Evolutionary conservation across 805 yeast species (phyloP).

Genomic region (Candida lessepsii): DNA sequence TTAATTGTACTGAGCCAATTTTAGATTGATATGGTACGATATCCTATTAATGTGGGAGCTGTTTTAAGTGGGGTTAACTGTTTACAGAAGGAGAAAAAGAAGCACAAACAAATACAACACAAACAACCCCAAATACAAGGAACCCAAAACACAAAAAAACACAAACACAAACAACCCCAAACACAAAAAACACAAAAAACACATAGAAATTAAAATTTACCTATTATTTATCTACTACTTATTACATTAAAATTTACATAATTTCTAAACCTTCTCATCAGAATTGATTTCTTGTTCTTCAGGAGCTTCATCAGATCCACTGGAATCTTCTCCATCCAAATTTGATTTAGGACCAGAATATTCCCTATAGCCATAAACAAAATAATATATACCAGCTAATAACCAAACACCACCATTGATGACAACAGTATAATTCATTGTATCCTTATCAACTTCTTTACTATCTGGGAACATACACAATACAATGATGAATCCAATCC

Average conservation of each 20-base stretch:
- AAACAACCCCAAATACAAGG: no score
- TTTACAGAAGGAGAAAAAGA: no score
- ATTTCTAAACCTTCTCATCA: constrained; percentile 1
- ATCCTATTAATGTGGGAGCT: constrained; percentile 9
- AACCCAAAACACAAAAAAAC: no score
- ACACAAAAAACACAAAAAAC: no score
- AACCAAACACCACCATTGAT: constrained; percentile 63
- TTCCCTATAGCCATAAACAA: constrained; percentile 49
- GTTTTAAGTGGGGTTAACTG: constrained; percentile 9
- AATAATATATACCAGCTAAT: constrained; percentile 51
- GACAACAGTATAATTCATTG: constrained; percentile 71
- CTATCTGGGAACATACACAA: constrained; percentile 62
- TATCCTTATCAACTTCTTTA: constrained; percentile 35
- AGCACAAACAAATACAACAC: no score
- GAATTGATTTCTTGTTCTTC: background rate
- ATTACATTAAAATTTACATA: no score
- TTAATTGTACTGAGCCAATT: constrained; percentile 9
- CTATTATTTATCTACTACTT: no score
- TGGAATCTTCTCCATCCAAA: constrained; percentile 15
- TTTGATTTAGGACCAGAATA: constrained; percentile 54
- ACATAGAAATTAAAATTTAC: no score
- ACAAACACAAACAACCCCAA: no score
- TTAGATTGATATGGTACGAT: constrained; percentile 8
- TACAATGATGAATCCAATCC: constrained; percentile 52
- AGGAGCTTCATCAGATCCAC: background rate